Base-by-base conservation (phyloP, 352 stramenopile species). In the Blastocystis sp. region DNA sequence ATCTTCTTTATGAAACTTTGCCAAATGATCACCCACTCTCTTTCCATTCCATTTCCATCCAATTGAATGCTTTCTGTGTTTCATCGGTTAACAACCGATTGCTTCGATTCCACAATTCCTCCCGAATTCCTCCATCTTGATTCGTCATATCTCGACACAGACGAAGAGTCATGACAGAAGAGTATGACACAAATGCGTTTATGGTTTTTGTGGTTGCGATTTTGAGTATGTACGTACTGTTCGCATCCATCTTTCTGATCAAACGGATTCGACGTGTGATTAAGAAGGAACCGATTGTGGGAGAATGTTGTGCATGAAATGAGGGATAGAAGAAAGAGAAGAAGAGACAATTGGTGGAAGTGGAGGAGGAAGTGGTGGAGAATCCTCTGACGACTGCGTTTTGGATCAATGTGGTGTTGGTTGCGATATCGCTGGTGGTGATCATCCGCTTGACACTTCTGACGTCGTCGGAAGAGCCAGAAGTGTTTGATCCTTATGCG, bases 401-500 rank as follows among this genome's bases (percentile, higher is more conserved):
- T 46, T 81, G 54, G 49, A 48, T 81, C 18, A 81, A 81, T 57
- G 14, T 81, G 4, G 69, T 81, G 4, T 27, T 63, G 0, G 69
- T 81, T 27, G 18, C 69, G 2, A 42, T 81, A 67, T 48, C 34
- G 18, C 18, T 81, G 16, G 34, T 81, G 16, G 32, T 81, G 14
- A 27, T 81, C 7, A 32, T 46, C n/a, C 29, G 36, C 27, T 67
- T 81, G 11, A 27, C 9, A 8, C 4, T 44, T 18, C 3, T 34
- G 29, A 32, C 54, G 32, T 2, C 24, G 38, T 24, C 3, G 6
- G 69, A 81, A 57, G 69, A 81, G 36, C 49, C 49, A 27, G 38
- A 67, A 29, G 1, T 81, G 29, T 81, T 81, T 57, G 69, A 81
- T 67, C 69, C 69, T 57, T 81, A 81, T 27, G 27, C 42, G 3